phyloP scores from a whole-genome alignment of 73 alveolate genomes.

The Blepharisma japonicum region DNA sequence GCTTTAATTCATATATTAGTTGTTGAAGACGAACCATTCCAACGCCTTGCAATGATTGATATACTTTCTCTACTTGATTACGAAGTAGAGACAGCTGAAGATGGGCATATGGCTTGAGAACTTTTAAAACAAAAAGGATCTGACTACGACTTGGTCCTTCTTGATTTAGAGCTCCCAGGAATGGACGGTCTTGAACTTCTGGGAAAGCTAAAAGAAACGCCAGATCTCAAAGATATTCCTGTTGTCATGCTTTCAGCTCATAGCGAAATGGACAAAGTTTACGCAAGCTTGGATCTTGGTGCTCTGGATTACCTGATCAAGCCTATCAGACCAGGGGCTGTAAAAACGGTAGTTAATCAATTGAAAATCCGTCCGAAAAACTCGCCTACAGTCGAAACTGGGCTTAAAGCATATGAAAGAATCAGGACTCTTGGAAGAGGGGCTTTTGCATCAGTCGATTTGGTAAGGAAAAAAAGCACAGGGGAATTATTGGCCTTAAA shows the following conservation, averaged over 20 bases:
- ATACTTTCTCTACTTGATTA: constrained; percentile 70
- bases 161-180: constrained; percentile 79
- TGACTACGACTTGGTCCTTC: constrained; percentile 68
- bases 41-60: constrained; percentile 77
- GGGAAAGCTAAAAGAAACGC: constrained; percentile 59
- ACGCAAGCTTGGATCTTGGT: constrained; percentile 66
- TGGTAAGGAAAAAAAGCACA: constrained; percentile 36
- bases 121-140: constrained; percentile 50
- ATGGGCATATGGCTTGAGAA: constrained; percentile 73
- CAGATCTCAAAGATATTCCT: constrained; percentile 59
- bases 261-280: constrained; percentile 56
- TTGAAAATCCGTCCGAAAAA: not conserved
- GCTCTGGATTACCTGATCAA: constrained; percentile 80
- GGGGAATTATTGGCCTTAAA: constrained; percentile 49
- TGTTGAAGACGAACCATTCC: constrained; percentile 85
- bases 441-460: constrained; percentile 76
- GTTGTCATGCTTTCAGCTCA: constrained; percentile 84
- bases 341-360: constrained; percentile 20
- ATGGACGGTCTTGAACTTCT: constrained; percentile 86
- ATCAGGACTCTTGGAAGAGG: constrained; percentile 69
- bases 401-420: constrained; percentile 21
- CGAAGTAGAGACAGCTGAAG: constrained; percentile 59
- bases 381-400: not conserved
- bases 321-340: constrained; percentile 65
- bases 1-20: constrained; percentile 46